These are phyloP conservation scores for Chloranthus sessilifolius DNA, from an alignment of 164 flowering plant genomes.

Conservation along the genomic window DNA sequence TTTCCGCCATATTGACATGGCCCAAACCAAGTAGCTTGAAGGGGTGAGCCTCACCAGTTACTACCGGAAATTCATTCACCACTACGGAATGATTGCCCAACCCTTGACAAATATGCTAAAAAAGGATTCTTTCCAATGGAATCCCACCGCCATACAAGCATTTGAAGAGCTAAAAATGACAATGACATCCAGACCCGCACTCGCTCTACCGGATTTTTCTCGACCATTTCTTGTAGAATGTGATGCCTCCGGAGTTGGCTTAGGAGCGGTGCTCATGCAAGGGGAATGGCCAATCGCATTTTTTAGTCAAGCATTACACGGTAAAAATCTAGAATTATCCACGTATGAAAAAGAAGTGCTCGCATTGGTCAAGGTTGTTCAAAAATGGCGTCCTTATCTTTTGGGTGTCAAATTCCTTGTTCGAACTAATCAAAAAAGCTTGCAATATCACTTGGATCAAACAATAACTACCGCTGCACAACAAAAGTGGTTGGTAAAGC, in stretches of 20 bases:
- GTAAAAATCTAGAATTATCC: too few relatives aligned
- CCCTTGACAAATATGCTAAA: slow-evolving; percentile 6
- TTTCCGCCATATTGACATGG: neutral
- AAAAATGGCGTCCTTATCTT: too few relatives aligned
- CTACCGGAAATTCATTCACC: neutral
- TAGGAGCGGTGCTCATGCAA: neutral
- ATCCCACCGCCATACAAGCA: neutral
- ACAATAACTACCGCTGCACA: too few relatives aligned
- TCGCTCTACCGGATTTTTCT: neutral
- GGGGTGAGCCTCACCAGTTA: slow-evolving; percentile 4
- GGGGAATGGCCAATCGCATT: neutral
- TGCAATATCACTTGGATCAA: too few relatives aligned
- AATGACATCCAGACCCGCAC: neutral
- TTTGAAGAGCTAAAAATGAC: neutral
- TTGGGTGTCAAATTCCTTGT: too few relatives aligned
- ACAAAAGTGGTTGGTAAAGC: too few relatives aligned
- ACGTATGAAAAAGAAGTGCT: too few relatives aligned
- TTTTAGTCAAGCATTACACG: too few relatives aligned
- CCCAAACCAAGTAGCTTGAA: neutral
- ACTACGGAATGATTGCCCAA: neutral
- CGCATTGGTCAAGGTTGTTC: too few relatives aligned
- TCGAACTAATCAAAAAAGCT: too few relatives aligned
- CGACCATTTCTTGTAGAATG: neutral
- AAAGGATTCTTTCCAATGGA: neutral
- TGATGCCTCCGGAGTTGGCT: neutral